phyloP scores from a whole-genome alignment of 2,329 filamentous ascomycete species.

The Ascochyta rabiei region DNA sequence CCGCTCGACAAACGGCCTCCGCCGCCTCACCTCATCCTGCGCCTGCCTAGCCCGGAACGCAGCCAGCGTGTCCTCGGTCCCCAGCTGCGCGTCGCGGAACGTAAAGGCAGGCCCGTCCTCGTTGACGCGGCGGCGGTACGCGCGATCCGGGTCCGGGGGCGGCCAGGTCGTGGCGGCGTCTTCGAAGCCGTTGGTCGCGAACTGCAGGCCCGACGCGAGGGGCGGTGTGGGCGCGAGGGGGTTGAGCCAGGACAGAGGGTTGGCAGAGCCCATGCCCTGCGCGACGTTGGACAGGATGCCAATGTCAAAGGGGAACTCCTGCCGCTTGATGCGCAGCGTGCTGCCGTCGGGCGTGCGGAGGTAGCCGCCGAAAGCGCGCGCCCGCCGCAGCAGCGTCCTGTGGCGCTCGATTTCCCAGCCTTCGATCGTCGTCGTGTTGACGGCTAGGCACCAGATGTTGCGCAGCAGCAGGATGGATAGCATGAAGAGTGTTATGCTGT shows the following conservation, averaged over 20 bases:
- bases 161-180: slow-evolving; percentile 51
- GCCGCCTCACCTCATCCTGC: slow-evolving; percentile 54
- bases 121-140: slow-evolving; percentile 24
- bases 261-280: slow-evolving; percentile 75
- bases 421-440: slow-evolving; percentile 83
- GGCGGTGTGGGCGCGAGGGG: slow-evolving; percentile 65
- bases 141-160: slow-evolving; percentile 58
- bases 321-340: slow-evolving; percentile 61
- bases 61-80: slow-evolving; percentile 53
- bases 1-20: slow-evolving; percentile 52
- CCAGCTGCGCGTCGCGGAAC: slow-evolving; percentile 45
- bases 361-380: slow-evolving; percentile 60
- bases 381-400: slow-evolving; percentile 52
- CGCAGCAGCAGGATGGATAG: slow-evolving; percentile 70
- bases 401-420: slow-evolving; percentile 68
- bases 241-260: slow-evolving; percentile 70
- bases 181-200: slow-evolving; percentile 80
- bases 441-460: slow-evolving; percentile 61
- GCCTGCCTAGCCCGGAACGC: slow-evolving; percentile 62
- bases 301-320: slow-evolving; percentile 84
- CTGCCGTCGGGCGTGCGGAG: slow-evolving; percentile 62
- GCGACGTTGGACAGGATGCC: slow-evolving; percentile 75
- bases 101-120: slow-evolving; percentile 46
- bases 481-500: slow-evolving; percentile 65
- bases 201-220: slow-evolving; percentile 61